Percentiles rank a stretch among this genome's conserved stretches.
These are phyloP conservation scores for Ceriops decandra DNA, from an alignment of 345 rosid genomes.

Conservation along the genomic window DNA sequence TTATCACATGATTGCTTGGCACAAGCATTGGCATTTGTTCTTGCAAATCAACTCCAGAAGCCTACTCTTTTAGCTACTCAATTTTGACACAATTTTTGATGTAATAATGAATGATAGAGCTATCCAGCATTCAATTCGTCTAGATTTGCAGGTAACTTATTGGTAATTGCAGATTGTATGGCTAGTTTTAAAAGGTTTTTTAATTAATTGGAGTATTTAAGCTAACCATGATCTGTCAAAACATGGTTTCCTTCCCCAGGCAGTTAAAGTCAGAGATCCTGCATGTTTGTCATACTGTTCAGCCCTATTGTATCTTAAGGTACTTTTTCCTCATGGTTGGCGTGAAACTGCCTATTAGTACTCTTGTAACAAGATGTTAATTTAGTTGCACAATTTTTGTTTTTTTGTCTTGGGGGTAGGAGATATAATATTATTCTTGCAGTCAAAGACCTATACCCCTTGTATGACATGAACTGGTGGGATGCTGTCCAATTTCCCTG, in stretches of 20 bases:
- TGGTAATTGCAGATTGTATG: not conserved
- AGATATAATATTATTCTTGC: not conserved
- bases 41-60: constrained; percentile 79
- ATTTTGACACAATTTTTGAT: constrained; percentile 66
- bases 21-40: constrained; percentile 81
- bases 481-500: not conserved
- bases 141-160: constrained; percentile 64
- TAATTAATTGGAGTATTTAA: constrained; percentile 6
- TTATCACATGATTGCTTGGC: constrained; percentile 74
- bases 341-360: no score
- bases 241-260: constrained; percentile 37
- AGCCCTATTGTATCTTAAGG: constrained; percentile 75
- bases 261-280: constrained; percentile 84
- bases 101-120: constrained; percentile 61
- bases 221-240: constrained; percentile 8
- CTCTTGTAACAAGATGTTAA: no score
- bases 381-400: no score
- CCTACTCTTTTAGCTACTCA: constrained; percentile 86
- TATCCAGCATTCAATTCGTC: constrained; percentile 65
- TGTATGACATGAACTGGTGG: not conserved
- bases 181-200: not conserved
- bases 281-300: constrained; percentile 83
- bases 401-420: no score
- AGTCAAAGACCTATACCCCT: not conserved
- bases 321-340: constrained; percentile 12